Evolutionary conservation across 2,329 filamentous ascomycete genomes (phyloP).

Genomic region (Exophiala spinifera): DNA sequence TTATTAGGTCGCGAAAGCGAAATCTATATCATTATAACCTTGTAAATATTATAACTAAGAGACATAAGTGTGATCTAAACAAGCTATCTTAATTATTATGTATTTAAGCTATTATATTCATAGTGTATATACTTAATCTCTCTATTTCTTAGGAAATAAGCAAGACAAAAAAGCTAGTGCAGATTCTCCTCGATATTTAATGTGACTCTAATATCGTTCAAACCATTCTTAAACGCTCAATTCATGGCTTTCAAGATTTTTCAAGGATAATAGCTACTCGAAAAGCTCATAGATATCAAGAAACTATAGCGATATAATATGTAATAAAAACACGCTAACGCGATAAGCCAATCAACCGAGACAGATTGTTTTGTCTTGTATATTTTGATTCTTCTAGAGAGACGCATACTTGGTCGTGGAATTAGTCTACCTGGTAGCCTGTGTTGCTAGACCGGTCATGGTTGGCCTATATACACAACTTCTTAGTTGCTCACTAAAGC

Average conservation of each 20-base stretch:
- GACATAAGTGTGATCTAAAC: too few relatives aligned
- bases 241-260: slow-evolving; percentile 35
- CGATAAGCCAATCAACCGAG: too few relatives aligned
- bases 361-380: too few relatives aligned
- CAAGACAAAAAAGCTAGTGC: slow-evolving; percentile 64
- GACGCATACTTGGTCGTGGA: too few relatives aligned
- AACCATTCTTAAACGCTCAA: slow-evolving; percentile 65
- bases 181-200: slow-evolving; percentile 55
- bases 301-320: slow-evolving; percentile 53
- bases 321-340: neutral
- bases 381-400: too few relatives aligned
- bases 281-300: slow-evolving; percentile 69
- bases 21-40: too few relatives aligned
- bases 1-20: too few relatives aligned
- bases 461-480: neutral
- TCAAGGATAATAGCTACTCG: slow-evolving; percentile 52
- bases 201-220: slow-evolving; percentile 52
- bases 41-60: too few relatives aligned
- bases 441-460: neutral
- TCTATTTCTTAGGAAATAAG: slow-evolving; percentile 70
- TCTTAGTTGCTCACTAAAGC: neutral
- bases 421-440: too few relatives aligned
- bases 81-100: slow-evolving; percentile 63
- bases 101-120: slow-evolving; percentile 52
- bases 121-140: slow-evolving; percentile 63